Conservation (phyloP, 169 alveolate species). For the Nephromyces sp. region DNA sequence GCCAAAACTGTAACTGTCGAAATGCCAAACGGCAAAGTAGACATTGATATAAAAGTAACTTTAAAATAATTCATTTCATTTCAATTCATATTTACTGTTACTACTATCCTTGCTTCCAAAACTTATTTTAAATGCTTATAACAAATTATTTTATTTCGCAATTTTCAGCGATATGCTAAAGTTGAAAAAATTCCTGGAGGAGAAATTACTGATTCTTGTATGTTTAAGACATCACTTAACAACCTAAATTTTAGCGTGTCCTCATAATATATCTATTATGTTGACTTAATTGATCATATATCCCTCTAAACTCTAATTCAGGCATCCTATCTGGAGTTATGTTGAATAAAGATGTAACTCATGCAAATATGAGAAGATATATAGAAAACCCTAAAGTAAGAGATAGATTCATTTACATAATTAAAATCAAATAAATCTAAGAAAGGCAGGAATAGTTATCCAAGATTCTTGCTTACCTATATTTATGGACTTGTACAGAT, state of each 20-base stretch:
- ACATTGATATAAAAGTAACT: conserved; percentile 79
- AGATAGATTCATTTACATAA: no score
- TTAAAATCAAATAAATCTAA: no score
- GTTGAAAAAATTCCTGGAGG: conserved; percentile 99
- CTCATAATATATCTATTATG: not conserved
- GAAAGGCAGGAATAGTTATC: no score
- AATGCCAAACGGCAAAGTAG: conserved; percentile 60
- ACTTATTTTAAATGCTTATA: no score
- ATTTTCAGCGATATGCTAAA: conserved; percentile 81
- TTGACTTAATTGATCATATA: not conserved
- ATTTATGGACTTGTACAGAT: conserved; percentile 64
- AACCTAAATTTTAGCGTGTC: not conserved
- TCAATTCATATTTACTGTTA: no score
- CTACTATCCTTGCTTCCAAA: no score
- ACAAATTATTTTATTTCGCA: no score
- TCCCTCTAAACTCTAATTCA: not conserved
- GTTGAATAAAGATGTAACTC: conserved; percentile 94
- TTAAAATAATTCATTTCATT: no score
- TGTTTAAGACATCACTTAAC: not conserved
- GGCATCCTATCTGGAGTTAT: conserved; percentile 90
- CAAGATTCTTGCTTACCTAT: no score
- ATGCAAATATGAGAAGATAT: conserved; percentile 91
- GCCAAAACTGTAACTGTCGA: conserved; percentile 71
- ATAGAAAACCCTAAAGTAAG: conserved; percentile 83
- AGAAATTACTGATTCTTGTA: conserved; percentile 78